Percentiles rank a stretch among this genome's conserved stretches.
Conservation (phyloP, 192 early-diverging fungal species). For the Powellomyces hirtus region DNA sequence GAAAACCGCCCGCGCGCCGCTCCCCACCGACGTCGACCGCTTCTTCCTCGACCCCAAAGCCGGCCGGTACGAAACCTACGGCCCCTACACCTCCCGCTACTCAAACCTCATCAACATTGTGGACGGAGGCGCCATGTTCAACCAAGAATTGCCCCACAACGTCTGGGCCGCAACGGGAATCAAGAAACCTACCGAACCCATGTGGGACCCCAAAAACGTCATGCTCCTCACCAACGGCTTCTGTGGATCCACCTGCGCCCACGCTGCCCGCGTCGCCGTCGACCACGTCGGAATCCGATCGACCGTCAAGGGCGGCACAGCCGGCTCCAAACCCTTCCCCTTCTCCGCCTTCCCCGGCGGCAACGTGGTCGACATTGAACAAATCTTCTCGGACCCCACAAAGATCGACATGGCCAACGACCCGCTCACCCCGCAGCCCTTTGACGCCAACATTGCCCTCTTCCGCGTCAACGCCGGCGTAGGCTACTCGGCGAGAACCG, state of each 20-base stretch:
- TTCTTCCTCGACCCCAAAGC: conserved; percentile 12
- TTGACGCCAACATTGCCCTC: background rate
- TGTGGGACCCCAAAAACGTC: conserved; percentile 13
- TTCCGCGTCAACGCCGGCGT: conserved; percentile 27
- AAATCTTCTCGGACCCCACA: conserved; percentile 14
- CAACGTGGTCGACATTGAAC: conserved; percentile 28
- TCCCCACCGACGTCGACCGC: conserved; percentile 14
- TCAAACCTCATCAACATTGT: conserved; percentile 16
- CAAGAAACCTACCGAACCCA: conserved; percentile 6
- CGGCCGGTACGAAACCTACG: conserved; percentile 14
- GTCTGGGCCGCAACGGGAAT: conserved; percentile 26
- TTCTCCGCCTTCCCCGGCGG: conserved; percentile 33
- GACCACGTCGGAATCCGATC: conserved; percentile 23
- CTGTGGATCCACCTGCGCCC: conserved; percentile 30
- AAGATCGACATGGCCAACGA: conserved; percentile 9
- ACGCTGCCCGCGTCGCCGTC: conserved; percentile 15
- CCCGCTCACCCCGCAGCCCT: conserved; percentile 24
- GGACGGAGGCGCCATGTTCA: conserved; percentile 24
- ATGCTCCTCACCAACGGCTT: conserved; percentile 24
- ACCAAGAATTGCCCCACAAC: conserved; percentile 7
- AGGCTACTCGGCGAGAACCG: conserved; percentile 13
- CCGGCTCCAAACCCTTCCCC: conserved; percentile 19
- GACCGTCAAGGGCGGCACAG: conserved; percentile 25
- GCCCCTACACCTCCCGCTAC: conserved; percentile 21
- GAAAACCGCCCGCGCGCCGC: conserved; percentile 1